Conservation (phyloP, 1,284 basidiomycete species). For the Ganoderma meredithae region DNA sequence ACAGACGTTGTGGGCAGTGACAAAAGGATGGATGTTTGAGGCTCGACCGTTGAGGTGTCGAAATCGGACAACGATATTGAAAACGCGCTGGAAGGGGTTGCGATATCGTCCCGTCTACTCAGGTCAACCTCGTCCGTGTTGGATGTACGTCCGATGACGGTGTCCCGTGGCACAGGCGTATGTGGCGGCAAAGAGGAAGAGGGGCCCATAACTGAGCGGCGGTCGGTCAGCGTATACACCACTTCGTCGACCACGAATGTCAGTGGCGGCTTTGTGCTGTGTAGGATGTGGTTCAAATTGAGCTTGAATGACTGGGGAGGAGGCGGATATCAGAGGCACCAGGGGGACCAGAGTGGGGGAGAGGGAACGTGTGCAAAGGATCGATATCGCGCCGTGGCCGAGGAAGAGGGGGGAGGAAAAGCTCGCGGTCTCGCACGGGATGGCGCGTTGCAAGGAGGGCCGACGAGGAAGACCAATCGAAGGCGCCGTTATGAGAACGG, state of each 20-base stretch:
- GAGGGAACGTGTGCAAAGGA: background rate
- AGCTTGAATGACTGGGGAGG: background rate
- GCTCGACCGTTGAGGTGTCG: background rate
- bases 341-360: background rate
- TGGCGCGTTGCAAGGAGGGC: background rate
- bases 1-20: background rate
- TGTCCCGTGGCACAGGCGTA: background rate
- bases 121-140: background rate
- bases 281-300: background rate
- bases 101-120: background rate
- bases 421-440: background rate
- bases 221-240: background rate
- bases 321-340: background rate
- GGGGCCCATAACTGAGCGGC: background rate
- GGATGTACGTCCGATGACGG: too few relatives aligned
- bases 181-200: too few relatives aligned
- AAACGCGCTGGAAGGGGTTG: background rate
- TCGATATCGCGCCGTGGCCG: background rate
- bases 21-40: background rate
- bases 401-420: background rate
- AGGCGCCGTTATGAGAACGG: background rate
- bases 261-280: background rate
- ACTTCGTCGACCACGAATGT: constrained; percentile 4
- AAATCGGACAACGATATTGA: background rate
- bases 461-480: background rate